phyloP scores from a whole-genome alignment of 345 rosid species.

The Bruguiera sexangula region DNA sequence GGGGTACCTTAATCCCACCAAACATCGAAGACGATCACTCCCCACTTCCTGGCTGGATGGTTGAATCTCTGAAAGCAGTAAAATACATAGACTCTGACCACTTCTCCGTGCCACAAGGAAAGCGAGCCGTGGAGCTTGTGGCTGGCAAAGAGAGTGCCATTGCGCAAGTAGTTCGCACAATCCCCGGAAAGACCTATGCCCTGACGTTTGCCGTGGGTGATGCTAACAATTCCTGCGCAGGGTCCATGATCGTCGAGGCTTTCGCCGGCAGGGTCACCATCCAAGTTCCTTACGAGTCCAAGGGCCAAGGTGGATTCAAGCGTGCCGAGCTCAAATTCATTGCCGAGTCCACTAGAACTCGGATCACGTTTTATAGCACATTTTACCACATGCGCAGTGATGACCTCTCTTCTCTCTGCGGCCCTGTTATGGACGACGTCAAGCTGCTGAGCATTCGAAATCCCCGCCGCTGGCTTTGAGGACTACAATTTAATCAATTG shows the following conservation, averaged over 20 bases:
- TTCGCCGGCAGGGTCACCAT: conserved; percentile 49
- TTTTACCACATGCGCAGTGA: conserved; percentile 61
- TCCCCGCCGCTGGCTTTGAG: neutral
- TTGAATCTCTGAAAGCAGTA: conserved; percentile 57
- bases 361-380: conserved; percentile 67
- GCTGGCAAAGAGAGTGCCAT: conserved; percentile 81
- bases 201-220: conserved; percentile 63
- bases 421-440: conserved; percentile 74
- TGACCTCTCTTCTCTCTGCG: conserved; percentile 70
- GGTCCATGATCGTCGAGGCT: conserved; percentile 67
- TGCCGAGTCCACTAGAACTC: conserved; percentile 48
- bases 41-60: conserved; percentile 50
- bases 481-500: neutral
- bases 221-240: conserved; percentile 59
- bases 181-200: conserved; percentile 38
- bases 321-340: conserved; percentile 45
- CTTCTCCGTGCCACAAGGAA: conserved; percentile 28
- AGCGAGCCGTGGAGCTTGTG: conserved; percentile 44
- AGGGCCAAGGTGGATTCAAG: conserved; percentile 63
- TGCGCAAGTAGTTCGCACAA: conserved; percentile 54
- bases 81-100: conserved; percentile 38
- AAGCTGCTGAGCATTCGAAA: conserved; percentile 43
- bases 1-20: conserved; percentile 54
- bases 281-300: conserved; percentile 50
- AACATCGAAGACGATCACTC: conserved; percentile 50